Evolutionary conservation across 306 rosid genomes (phyloP), one percentile per base, ranked within the genome.

Genomic region (Trichosanthes cucumerina): DNA sequence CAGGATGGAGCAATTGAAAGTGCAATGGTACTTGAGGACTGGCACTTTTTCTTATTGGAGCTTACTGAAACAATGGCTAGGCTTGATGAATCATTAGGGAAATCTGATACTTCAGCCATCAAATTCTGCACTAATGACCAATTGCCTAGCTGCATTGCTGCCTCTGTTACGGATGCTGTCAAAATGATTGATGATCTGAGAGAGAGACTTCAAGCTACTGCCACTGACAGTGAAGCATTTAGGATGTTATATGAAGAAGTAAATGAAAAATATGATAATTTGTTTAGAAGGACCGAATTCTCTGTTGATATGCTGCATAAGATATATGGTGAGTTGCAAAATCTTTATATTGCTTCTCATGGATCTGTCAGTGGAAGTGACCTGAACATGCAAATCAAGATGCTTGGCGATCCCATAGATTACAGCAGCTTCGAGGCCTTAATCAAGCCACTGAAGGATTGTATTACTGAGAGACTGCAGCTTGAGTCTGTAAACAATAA

Each of bases 241-340:
- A 81, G 84, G 74, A 79, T 64, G 24, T 83, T 81, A n/a, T 82
- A 76, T 87, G 87, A 86, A 82, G 96, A 92, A 83, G 79, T 82
- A 77, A 88, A 79, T 74, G 76, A 78, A 49, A 87, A 87, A 76
- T 89, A 80, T 79, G 91, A 83, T 59, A 89, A 89, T 80, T 78
- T 96, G 82, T 90, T 79, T 66, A 85, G 82, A 80, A 88, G 85
- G 84, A 91, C 89, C 80, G 93, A 92, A 78, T 47, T 90, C 78
- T 88, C 93, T 41, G 70, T 78, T 76, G 78, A 84, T 80, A 77
- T 80, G 77, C 79, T 96, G 84, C 87, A 76, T 56, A 83, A 80
- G 52, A 74, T 91, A 81, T 86, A 90, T 78, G 66, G 76, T 74
- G 86, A 85, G 86, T 85, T 92, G 65, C 76, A 78, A 59, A 88